Conservation (phyloP, 2,329 filamentous ascomycete genomes). For the Aspergillus pseudoviridinutans region DNA sequence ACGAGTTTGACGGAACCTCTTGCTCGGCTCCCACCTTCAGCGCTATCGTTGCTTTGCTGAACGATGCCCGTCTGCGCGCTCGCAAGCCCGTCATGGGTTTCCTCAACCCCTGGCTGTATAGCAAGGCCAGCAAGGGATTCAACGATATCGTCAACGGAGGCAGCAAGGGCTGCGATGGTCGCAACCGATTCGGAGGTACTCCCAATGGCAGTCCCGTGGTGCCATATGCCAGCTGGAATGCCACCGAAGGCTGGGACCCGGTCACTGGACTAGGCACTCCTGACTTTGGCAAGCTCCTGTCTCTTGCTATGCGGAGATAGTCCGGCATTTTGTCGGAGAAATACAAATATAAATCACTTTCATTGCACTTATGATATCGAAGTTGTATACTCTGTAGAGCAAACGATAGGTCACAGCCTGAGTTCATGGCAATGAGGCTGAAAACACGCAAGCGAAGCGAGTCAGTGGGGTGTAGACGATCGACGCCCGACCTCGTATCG, state of each 20-base stretch:
- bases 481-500: background rate
- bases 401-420: background rate
- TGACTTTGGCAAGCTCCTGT: constrained; percentile 23
- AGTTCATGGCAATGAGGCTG: too few species aligned
- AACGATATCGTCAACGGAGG: constrained; percentile 48
- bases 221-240: constrained; percentile 49
- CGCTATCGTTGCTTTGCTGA: constrained; percentile 58
- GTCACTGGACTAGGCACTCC: constrained; percentile 44
- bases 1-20: constrained; percentile 37
- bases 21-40: constrained; percentile 58
- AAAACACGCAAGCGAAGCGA: background rate
- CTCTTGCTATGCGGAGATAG: background rate
- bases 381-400: background rate
- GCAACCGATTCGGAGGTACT: constrained; percentile 39
- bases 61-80: constrained; percentile 54
- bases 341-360: too few species aligned
- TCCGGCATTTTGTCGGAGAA: too few species aligned
- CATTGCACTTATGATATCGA: too few species aligned
- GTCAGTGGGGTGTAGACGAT: background rate
- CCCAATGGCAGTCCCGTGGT: constrained; percentile 37
- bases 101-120: constrained; percentile 60
- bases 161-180: constrained; percentile 46
- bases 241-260: constrained; percentile 49
- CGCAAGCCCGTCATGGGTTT: constrained; percentile 53
- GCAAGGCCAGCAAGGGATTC: constrained; percentile 36